Conservation (phyloP, 2,329 filamentous ascomycete genomes). For the Leptosphaerulina australis region DNA sequence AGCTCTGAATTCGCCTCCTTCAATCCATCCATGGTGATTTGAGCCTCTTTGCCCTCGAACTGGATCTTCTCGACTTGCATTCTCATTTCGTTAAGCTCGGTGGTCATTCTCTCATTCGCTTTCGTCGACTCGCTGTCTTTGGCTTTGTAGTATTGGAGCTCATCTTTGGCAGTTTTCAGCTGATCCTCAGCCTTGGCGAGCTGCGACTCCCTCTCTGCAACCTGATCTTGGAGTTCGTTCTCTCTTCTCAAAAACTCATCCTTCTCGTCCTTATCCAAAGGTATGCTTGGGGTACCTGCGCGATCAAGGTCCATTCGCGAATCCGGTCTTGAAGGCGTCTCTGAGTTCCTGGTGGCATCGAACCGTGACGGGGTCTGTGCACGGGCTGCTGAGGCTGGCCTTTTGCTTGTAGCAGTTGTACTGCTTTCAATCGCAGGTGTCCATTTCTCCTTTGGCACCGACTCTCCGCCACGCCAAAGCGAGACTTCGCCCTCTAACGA, state of each 20-base stretch:
- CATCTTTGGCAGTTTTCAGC: constrained; percentile 82
- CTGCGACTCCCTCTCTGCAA: constrained; percentile 88
- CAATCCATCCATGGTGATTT: constrained; percentile 96
- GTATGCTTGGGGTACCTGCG: constrained; percentile 82
- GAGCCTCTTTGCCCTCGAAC: constrained; percentile 95
- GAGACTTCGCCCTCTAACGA: constrained; percentile 84
- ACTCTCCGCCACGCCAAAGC: constrained; percentile 85
- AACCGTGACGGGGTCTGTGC: constrained; percentile 67
- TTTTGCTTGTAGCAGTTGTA: constrained; percentile 55
- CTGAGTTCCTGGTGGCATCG: constrained; percentile 53
- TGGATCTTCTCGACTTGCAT: constrained; percentile 96
- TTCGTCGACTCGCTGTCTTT: constrained; percentile 82
- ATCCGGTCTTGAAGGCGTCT: constrained; percentile 61
- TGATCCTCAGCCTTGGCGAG: constrained; percentile 80
- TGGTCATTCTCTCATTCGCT: constrained; percentile 85
- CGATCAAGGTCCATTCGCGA: constrained; percentile 74
- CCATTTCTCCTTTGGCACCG: constrained; percentile 89
- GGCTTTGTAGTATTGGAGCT: constrained; percentile 83
- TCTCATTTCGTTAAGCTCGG: constrained; percentile 88
- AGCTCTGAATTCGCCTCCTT: constrained; percentile 96
- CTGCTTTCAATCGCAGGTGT: constrained; percentile 68
- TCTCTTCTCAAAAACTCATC: constrained; percentile 95
- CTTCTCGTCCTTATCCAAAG: constrained; percentile 92
- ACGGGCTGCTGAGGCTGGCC: constrained; percentile 58
- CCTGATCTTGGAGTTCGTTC: constrained; percentile 95